Base-by-base conservation (phyloP, 805 yeast species). In the Pichia kluyveri region DNA sequence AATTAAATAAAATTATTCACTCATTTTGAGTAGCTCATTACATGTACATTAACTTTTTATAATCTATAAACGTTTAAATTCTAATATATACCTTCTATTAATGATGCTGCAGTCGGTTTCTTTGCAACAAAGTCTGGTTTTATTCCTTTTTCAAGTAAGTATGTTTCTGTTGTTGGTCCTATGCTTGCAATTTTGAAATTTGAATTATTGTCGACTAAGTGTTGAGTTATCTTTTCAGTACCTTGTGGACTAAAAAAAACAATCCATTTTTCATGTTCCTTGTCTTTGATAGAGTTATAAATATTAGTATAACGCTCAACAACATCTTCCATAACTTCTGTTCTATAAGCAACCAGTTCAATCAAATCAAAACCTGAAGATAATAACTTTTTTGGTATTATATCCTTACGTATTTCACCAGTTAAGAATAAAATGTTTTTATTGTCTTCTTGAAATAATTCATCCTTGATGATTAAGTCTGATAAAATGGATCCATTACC, bases 211-310 rank as follows among this genome's bases (percentile, higher is more conserved):
- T 47, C 40, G 31, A 46, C 50, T 19, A 64, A 51, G 51, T 72
- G 71, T 10, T 73, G 64, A 5, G 86, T 76, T 12, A 89, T 81
- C 1, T 64, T 69, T 30, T 74, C 76, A 0, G 95, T 83, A 0
- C 96, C 96, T 56, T 93, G 95, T 0, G 96, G 95, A 53, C 96
- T 86, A 65, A 90, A 91, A 51, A 91, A 83, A 0, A 90, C 83
- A 6, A 89, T 67, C 96, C 96, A 88, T 47, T 69, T 69, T 15
- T 55, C 49, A 10, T 46, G 40, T 7, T 27, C 26, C 8, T 37
- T 32, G 45, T 74, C 74, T 32, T 75, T 65, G 4, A 54, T 19
- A 1, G 27, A 30, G 2, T 38, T 14, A 12, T 48, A 44, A 5
- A 50, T 15, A 5, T n/a, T 17, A 15, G 36, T 18, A 46, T 55